Conservation (phyloP, 768 basidiomycete genomes). For the Leccinum incarnatum region DNA sequence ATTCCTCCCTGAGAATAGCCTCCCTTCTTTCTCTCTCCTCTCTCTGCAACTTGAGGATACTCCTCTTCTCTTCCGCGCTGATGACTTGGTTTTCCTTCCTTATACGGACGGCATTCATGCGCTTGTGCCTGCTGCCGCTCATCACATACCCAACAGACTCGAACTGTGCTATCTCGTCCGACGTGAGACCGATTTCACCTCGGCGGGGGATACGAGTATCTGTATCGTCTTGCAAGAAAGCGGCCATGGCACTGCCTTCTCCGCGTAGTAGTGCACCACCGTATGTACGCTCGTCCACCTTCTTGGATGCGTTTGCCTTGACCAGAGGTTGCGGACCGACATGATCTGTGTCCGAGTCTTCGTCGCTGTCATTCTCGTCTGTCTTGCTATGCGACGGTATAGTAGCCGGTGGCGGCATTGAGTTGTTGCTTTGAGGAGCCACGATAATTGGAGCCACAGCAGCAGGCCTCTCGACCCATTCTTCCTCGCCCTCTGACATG, state of each 20-base stretch:
- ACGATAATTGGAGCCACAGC: slow-evolving; percentile 28
- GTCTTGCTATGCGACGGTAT: slow-evolving; percentile 18
- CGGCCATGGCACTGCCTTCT: slow-evolving; percentile 98
- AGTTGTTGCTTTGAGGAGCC: slow-evolving; percentile 17
- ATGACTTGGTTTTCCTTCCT: slow-evolving; percentile 99
- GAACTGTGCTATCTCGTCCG: slow-evolving; percentile 82
- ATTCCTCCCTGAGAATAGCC: slow-evolving; percentile 84
- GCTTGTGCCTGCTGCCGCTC: slow-evolving; percentile 90
- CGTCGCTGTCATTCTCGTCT: slow-evolving; percentile 34
- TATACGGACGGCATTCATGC: slow-evolving; percentile 99
- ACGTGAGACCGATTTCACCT: slow-evolving; percentile 94
- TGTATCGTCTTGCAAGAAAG: slow-evolving; percentile 84
- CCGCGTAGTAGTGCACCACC: slow-evolving; percentile 89
- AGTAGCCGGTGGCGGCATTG: slow-evolving; percentile 24
- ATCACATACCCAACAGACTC: slow-evolving; percentile 96
- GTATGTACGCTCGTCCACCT: slow-evolving; percentile 80
- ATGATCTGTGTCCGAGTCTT: slow-evolving; percentile 55
- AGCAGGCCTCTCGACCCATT: slow-evolving; percentile 65
- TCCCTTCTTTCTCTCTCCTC: slow-evolving; percentile 94
- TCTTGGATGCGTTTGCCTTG: slow-evolving; percentile 44
- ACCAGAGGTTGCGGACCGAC: slow-evolving; percentile 75
- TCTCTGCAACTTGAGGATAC: slow-evolving; percentile 89
- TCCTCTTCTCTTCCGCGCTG: slow-evolving; percentile 96
- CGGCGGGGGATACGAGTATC: slow-evolving; percentile 91
- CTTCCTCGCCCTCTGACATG: slow-evolving; percentile 47